Evolutionary conservation across 2,329 filamentous ascomycete species (phyloP).

Genomic region (Lecanicillium sp.): DNA sequence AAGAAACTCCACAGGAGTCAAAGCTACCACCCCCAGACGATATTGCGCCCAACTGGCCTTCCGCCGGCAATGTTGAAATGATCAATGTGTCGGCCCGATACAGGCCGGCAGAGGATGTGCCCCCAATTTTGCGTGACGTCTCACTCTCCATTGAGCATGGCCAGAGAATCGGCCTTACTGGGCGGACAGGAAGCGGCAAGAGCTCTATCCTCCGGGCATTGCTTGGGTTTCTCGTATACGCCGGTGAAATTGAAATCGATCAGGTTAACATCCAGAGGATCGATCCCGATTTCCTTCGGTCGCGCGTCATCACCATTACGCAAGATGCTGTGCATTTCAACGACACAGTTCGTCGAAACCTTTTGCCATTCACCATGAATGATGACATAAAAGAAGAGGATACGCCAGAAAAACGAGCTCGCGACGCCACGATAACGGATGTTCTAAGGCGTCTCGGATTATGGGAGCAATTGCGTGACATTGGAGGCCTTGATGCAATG

Average conservation of each 20-base stretch:
- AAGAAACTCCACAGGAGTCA: neutral
- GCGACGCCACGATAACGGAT: no score
- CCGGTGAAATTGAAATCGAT: conserved; percentile 33
- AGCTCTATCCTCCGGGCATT: neutral
- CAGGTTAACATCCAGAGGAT: conserved; percentile 33
- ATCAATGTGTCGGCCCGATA: neutral
- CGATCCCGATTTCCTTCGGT: conserved; percentile 34
- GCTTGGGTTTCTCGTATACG: neutral
- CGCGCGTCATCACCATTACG: conserved; percentile 35
- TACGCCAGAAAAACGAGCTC: no score
- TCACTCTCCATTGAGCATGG: neutral
- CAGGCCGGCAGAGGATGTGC: neutral
- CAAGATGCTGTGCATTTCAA: conserved; percentile 40
- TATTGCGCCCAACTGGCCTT: neutral
- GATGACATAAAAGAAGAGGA: no score
- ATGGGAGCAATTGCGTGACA: no score
- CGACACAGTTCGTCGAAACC: conserved; percentile 37
- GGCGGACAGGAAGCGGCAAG: neutral
- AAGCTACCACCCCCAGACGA: neutral
- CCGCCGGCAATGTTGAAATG: neutral
- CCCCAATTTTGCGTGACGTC: neutral
- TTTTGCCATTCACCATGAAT: conserved; percentile 28
- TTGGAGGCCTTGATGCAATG: no score
- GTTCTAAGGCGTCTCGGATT: no score
- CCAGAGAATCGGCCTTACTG: neutral